Percentiles rank a stretch among this genome's conserved stretches.
Evolutionary conservation across 805 yeast species (phyloP).

Genomic region (Candida insectorum): DNA sequence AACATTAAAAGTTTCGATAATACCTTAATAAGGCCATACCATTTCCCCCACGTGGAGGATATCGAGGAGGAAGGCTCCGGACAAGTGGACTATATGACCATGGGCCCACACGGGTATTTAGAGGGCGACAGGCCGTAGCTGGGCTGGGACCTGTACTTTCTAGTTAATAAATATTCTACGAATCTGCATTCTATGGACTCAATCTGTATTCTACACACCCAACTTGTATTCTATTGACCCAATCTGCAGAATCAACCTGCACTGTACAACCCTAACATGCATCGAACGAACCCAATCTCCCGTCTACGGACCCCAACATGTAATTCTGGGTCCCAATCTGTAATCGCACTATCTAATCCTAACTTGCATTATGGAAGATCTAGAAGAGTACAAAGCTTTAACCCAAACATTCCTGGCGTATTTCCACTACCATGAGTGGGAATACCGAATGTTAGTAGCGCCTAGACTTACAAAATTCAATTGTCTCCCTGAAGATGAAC

Average conservation of each 20-base stretch:
- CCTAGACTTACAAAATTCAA: constrained; percentile 26
- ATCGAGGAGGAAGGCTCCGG: constrained; percentile 2
- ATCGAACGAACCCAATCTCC: no score
- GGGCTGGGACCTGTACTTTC: no score
- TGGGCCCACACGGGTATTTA: constrained; percentile 14
- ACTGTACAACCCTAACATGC: no score
- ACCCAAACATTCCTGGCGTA: constrained; percentile 35
- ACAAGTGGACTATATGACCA: constrained; percentile 13
- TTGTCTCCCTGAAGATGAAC: constrained; percentile 38
- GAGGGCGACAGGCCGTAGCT: constrained; percentile 11
- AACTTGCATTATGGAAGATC: no score
- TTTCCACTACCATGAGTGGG: constrained; percentile 30
- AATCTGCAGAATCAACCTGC: no score
- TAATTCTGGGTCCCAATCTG: no score
- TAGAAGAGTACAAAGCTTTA: constrained; percentile 34
- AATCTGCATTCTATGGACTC: no score
- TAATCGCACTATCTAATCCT: no score
- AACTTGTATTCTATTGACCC: no score
- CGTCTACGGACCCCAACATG: no score
- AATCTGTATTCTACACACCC: no score
- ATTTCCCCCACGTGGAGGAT: constrained; percentile 13
- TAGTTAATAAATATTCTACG: no score
- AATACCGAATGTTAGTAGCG: constrained; percentile 27
- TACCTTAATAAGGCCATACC: constrained; percentile 14
- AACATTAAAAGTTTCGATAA: constrained; percentile 13